Conservation (phyloP, 73 alveolate genomes). For the Tetrahymena elliotti region DNA sequence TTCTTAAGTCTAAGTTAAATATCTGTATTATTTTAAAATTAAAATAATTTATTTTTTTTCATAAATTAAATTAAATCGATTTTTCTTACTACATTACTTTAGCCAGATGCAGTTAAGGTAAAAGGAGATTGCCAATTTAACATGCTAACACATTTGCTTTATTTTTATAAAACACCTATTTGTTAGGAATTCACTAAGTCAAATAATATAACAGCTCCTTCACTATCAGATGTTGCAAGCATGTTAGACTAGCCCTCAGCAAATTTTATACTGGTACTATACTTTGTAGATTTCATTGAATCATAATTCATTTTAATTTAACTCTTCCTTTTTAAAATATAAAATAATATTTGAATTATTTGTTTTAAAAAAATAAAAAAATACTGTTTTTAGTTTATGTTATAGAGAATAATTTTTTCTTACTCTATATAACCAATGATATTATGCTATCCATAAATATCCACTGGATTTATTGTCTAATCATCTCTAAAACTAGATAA, state of each 20-base stretch:
- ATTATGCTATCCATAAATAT: not conserved
- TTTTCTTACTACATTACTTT: not conserved
- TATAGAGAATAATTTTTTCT: too few species aligned
- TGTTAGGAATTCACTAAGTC: not conserved
- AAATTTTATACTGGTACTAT: not conserved
- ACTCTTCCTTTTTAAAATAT: not conserved
- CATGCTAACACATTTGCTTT: not conserved
- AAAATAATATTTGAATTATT: too few species aligned
- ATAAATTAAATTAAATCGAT: too few species aligned
- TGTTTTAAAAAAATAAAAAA: too few species aligned
- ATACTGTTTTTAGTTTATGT: not conserved
- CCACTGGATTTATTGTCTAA: not conserved
- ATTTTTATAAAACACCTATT: not conserved
- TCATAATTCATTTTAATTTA: not conserved
- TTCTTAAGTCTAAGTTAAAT: not conserved
- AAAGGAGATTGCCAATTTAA: not conserved
- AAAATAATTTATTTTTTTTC: too few species aligned
- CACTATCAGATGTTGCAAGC: not conserved
- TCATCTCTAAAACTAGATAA: not conserved
- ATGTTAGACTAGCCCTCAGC: not conserved
- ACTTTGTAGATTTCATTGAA: not conserved
- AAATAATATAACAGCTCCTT: not conserved
- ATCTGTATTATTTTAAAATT: not conserved
- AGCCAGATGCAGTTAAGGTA: not conserved
- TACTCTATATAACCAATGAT: not conserved